These are phyloP conservation scores for Calonectria pseudoreteaudii DNA, from an alignment of 2,329 filamentous ascomycete species.

Conservation along the genomic window DNA sequence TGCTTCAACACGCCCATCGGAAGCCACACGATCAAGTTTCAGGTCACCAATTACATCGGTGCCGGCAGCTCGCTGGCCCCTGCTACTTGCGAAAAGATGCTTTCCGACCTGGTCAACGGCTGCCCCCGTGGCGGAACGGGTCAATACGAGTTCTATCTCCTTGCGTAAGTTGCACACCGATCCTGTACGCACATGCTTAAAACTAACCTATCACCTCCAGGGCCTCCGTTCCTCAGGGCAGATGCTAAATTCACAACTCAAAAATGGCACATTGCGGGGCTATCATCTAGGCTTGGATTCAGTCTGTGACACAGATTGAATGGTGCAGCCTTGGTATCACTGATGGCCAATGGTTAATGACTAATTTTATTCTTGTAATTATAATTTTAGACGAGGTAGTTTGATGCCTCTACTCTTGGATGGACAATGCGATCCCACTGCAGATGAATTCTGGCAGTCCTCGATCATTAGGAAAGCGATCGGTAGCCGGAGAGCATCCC, in stretches of 20 bases:
- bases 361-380: not conserved
- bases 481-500: no score
- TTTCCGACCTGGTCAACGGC: not conserved
- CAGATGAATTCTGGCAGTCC: not conserved
- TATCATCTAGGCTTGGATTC: not conserved
- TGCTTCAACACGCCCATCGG: slow-evolving; percentile 23
- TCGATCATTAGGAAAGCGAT: not conserved
- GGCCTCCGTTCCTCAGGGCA: not conserved
- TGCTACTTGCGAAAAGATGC: not conserved
- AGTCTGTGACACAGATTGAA: not conserved
- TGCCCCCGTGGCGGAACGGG: slow-evolving; percentile 15
- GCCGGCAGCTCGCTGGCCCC: not conserved
- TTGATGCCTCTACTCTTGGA: not conserved
- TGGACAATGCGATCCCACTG: not conserved
- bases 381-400: not conserved
- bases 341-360: not conserved
- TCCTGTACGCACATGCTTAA: no score
- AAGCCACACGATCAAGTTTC: slow-evolving; percentile 20
- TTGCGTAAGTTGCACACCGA: slow-evolving; percentile 13
- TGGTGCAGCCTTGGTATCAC: not conserved
- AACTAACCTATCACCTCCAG: not conserved
- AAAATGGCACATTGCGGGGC: not conserved
- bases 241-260: not conserved
- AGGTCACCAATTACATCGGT: slow-evolving; percentile 19
- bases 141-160: slow-evolving; percentile 16